These are phyloP conservation scores for Neonectria ditissima DNA, from an alignment of 2,329 filamentous ascomycete genomes.

Conservation along the genomic window DNA sequence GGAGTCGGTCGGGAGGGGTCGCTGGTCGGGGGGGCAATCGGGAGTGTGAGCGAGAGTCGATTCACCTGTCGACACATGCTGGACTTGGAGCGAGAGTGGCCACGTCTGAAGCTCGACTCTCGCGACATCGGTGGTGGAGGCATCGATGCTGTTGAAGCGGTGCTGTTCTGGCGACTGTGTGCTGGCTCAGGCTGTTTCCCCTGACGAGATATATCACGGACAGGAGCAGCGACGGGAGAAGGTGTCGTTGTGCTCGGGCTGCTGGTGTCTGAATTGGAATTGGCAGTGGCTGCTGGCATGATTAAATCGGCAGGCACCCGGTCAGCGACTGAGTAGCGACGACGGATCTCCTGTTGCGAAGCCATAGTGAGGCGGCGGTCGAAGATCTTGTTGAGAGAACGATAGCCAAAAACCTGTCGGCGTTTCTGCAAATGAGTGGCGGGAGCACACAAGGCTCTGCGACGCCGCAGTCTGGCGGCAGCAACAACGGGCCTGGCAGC, in stretches of 20 bases:
- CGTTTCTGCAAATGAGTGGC: constrained; percentile 54
- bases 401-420: constrained; percentile 49
- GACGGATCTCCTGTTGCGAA: constrained; percentile 54
- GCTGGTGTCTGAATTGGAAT: constrained; percentile 32
- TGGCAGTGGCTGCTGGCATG: constrained; percentile 41
- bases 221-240: constrained; percentile 24
- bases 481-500: constrained; percentile 57
- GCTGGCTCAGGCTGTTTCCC: constrained; percentile 26
- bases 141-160: constrained; percentile 44
- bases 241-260: constrained; percentile 29
- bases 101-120: constrained; percentile 56
- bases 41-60: constrained; percentile 70
- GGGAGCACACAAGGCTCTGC: constrained; percentile 52
- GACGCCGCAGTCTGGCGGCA: constrained; percentile 55
- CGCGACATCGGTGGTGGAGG: constrained; percentile 53
- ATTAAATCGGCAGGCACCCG: constrained; percentile 46
- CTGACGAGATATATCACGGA: constrained; percentile 29
- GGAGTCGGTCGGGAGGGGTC: constrained; percentile 65
- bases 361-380: constrained; percentile 47
- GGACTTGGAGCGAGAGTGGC: constrained; percentile 63
- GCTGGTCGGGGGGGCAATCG: constrained; percentile 67
- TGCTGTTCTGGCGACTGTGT: constrained; percentile 34
- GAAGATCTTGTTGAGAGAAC: constrained; percentile 46
- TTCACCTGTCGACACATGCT: constrained; percentile 66
- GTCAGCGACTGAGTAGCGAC: constrained; percentile 55